Base-by-base conservation (phyloP, 1,284 basidiomycete species). In the Lentinula novae-zelandiae region DNA sequence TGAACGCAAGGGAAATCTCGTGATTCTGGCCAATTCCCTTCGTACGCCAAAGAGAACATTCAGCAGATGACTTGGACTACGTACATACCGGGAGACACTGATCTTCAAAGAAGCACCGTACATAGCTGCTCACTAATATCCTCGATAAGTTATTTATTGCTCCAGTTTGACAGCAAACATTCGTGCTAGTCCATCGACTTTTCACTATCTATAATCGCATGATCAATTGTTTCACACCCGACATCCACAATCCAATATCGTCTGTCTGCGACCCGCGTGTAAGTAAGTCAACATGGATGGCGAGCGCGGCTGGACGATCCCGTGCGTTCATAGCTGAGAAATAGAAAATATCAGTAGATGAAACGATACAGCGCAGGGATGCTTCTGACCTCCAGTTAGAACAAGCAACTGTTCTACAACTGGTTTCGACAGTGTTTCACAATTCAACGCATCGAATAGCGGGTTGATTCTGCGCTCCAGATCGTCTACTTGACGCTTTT, bases 391-490 rank as follows among this genome's bases (percentile, higher is more conserved):
- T 78, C 82, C 78, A 1, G 84, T 79, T 46, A 95, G 79, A 50
- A 85, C 81, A 20, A 83, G 66, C 51, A 95, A 75, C 68, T 91
- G 85, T 51, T 89, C 87, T 31, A 90, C 80, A 33, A 91, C 85
- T 27, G 81, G 74, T 62, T 79, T 77, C n/a, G 91, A 89, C 20
- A 98, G 73, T 6, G 92, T 90, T 67, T 93, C 94, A 70, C 94
- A 96, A 75, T 98, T 98, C 67, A 98, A 76, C 34, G 88, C 88
- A 72, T 98, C 96, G 68, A 96, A 96, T 58, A 98, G 75, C 3
- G 89, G 83, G 72, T 90, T 95, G 69, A 97, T 80, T 33, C 96
- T 82, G 31, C 93, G 84, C 71, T 97, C 95, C 2, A 95, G 84
- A 70, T 98, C 96, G 63, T 95, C 93, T 0, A 89, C 85, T 67